Evolutionary conservation across 305 asterid species (phyloP), one percentile per base, ranked within the genome.

Genomic region (Fraxinus platypoda): DNA sequence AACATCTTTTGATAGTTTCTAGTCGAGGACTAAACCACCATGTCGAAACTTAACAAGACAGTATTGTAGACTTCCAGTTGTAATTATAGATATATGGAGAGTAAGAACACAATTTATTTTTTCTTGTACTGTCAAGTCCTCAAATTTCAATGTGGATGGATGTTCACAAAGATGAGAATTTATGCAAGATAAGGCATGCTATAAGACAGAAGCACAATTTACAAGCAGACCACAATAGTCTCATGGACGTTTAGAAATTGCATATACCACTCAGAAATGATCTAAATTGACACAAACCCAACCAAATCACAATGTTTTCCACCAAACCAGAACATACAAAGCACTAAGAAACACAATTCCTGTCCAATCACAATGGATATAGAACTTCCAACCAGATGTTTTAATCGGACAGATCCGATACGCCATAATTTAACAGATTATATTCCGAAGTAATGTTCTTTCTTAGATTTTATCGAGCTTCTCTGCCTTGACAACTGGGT

Each of bases 401-500:
- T 79, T 37, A 35, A 74, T 38, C 8, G 31, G 52, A 21, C 12
- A 74, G 23, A 43, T 25, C 46, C 21, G 37, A 30, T 37, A 52
- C 70, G 43, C 21, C 75, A 64, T 41, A 17, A 41, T 71, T 52
- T 30, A 74, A 26, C 25, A 54, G 17, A 31, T 54, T 71, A 54
- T 30, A 49, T 25, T 54, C 62, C 66, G n/a, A 78, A 9, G 19
- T 46, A 17, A 43, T 28, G 9, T 5, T 7, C 33, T 23, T 64
- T 64, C n/a, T 41, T 86, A 88, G 80, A 88, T 88, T 66, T 86
- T 88, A 57, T 81, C 89, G 3, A 88, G 89, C 68, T 88, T 88
- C 33, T 83, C 89, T 8, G 87, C 91, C 85, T 84, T 86, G 34
- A 88, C 83, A 12, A 88, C 84, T 6, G 91, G 91, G 80, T 88